Conservation (phyloP, 306 rosid species). For the Sindora glabra region DNA sequence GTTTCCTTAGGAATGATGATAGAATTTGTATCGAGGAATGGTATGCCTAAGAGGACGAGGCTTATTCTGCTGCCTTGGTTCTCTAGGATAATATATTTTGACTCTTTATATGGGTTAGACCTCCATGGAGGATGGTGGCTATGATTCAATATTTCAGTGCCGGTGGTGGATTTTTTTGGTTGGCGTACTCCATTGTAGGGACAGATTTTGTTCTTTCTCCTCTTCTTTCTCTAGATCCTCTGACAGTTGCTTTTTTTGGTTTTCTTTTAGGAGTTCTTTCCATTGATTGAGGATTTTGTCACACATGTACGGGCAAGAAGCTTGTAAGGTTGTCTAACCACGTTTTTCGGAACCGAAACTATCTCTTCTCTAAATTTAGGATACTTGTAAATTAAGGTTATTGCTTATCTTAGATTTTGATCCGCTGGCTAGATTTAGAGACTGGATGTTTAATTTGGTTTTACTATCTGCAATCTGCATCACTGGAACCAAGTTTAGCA, state of each 20-base stretch:
- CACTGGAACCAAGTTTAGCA: neutral
- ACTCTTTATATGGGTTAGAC: neutral
- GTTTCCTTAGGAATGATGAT: neutral
- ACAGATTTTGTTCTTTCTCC: neutral
- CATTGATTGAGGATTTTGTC: constrained; percentile 34
- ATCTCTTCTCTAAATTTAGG: constrained; percentile 15
- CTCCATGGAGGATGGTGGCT: constrained; percentile 5
- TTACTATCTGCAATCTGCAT: neutral
- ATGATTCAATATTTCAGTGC: neutral
- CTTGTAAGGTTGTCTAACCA: neutral
- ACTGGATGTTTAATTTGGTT: neutral
- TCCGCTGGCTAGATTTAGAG: neutral
- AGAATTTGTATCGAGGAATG: neutral
- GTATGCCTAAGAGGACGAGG: constrained; percentile 14
- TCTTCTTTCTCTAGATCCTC: neutral
- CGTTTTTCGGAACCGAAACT: neutral
- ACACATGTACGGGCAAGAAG: constrained; percentile 24
- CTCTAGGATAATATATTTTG: constrained; percentile 6
- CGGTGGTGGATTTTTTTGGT: neutral
- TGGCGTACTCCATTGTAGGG: neutral
- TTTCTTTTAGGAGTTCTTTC: constrained; percentile 1
- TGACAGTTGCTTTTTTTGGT: neutral
- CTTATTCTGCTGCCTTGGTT: neutral
- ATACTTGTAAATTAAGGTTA: neutral
- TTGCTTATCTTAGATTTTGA: constrained; percentile 5